A percentile compares a stretch with the other conserved stretches of the same genome.
phyloP scores from a whole-genome alignment of 2,329 filamentous ascomycete genomes.

The Aspergillus terreus region DNA sequence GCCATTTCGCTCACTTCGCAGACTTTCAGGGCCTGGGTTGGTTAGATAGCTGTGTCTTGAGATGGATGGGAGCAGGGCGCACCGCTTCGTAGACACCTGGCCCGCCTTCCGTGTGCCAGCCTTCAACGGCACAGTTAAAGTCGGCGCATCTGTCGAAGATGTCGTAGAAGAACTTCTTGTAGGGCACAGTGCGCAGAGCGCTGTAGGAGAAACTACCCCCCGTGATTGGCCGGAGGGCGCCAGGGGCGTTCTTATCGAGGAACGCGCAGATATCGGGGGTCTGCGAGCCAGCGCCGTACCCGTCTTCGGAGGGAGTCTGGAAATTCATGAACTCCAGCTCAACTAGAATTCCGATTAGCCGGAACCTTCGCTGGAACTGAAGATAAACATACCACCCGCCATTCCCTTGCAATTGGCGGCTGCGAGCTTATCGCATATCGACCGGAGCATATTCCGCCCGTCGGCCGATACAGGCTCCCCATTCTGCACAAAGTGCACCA shows the following conservation, averaged over 20 bases:
- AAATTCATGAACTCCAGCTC: conserved; percentile 74
- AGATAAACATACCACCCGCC: conserved; percentile 65
- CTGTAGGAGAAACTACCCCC: conserved; percentile 95
- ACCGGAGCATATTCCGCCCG: conserved; percentile 69
- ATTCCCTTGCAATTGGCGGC: conserved; percentile 70
- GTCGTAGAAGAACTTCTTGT: conserved; percentile 84
- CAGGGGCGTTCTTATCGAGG: conserved; percentile 66
- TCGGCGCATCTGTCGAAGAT: conserved; percentile 74
- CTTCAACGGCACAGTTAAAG: conserved; percentile 78
- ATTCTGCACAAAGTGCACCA: conserved; percentile 76
- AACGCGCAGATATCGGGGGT: conserved; percentile 73
- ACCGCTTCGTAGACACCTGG: conserved; percentile 91
- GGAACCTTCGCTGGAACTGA: too few species aligned
- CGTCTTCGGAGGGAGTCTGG: conserved; percentile 25
- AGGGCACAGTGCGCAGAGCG: conserved; percentile 76
- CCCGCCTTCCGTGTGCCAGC: conserved; percentile 90
- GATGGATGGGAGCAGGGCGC: conserved; percentile 16
- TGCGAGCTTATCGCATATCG: conserved; percentile 63
- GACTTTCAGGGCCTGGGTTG: conserved; percentile 67
- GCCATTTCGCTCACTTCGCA: conserved; percentile 82
- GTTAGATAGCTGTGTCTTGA: not conserved
- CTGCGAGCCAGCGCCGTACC: conserved; percentile 66
- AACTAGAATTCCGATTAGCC: conserved; percentile 47
- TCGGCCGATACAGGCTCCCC: conserved; percentile 69
- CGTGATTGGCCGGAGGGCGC: conserved; percentile 71